Evolutionary conservation across 1,284 basidiomycete species (phyloP).

Genomic region (Moesziomyces sp.): DNA sequence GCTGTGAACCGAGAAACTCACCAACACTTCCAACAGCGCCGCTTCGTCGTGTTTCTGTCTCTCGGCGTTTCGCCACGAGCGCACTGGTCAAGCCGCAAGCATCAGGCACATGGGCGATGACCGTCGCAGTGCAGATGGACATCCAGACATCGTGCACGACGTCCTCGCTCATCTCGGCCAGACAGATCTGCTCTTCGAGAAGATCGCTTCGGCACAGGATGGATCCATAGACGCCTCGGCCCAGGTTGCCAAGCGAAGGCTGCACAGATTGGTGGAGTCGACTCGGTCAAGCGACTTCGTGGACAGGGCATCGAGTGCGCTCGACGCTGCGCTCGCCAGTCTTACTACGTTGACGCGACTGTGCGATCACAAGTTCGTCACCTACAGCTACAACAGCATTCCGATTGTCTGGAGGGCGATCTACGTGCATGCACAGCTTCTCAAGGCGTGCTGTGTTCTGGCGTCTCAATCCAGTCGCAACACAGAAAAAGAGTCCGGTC

Average conservation of each 20-base stretch:
- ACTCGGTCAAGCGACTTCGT: neutral
- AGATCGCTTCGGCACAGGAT: neutral
- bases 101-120: too few relatives aligned
- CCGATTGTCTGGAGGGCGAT: slow-evolving; percentile 68
- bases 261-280: neutral
- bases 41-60: too few relatives aligned
- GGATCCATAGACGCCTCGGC: slow-evolving; percentile 1
- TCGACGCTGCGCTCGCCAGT: neutral
- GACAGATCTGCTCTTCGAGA: neutral
- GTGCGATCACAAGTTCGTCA: slow-evolving; percentile 69
- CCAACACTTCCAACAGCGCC: too few relatives aligned
- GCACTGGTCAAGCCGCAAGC: too few relatives aligned
- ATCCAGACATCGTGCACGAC: neutral
- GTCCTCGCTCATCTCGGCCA: neutral
- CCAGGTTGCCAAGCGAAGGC: slow-evolving; percentile 3
- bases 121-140: too few relatives aligned
- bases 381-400: slow-evolving; percentile 69
- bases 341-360: slow-evolving; percentile 64
- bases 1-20: too few relatives aligned
- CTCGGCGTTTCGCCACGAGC: too few relatives aligned
- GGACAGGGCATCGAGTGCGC: neutral
- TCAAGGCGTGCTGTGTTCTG: slow-evolving; percentile 30
- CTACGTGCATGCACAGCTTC: slow-evolving; percentile 68
- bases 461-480: slow-evolving; percentile 2
- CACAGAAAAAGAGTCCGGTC: neutral